A percentile compares a stretch with the other conserved stretches of the same genome.
These are phyloP conservation scores for Aspergillus fumigatiaffinis DNA, from an alignment of 2,329 filamentous ascomycete genomes.

Conservation along the genomic window DNA sequence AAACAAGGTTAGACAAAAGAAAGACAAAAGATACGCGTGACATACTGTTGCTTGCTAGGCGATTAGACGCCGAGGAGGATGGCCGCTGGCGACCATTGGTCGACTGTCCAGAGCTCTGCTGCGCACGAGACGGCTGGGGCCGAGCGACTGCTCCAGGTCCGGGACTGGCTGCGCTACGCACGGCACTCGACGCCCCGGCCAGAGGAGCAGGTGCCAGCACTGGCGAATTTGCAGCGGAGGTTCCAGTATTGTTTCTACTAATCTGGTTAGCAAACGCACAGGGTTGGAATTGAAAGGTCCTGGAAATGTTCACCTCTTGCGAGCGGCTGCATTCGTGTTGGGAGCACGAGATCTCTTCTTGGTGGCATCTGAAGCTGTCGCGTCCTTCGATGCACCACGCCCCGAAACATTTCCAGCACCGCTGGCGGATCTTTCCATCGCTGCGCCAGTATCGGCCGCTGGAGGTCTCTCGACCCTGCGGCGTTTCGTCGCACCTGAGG, in stretches of 20 bases:
- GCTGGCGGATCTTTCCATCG: conserved; percentile 41
- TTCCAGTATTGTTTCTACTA: conserved; percentile 45
- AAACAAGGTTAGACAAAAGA: conserved; percentile 19
- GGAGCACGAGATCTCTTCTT: conserved; percentile 72
- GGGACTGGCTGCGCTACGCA: conserved; percentile 61
- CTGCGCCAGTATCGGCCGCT: conserved; percentile 28
- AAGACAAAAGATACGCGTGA: conserved; percentile 29
- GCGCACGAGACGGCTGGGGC: conserved; percentile 65
- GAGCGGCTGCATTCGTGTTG: conserved; percentile 58
- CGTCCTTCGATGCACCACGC: conserved; percentile 55
- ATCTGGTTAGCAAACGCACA: background rate
- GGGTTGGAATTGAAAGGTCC: background rate
- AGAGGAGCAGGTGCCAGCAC: conserved; percentile 73
- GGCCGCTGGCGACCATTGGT: conserved; percentile 54
- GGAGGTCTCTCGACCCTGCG: conserved; percentile 72
- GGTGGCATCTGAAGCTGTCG: conserved; percentile 57
- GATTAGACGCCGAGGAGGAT: conserved; percentile 59
- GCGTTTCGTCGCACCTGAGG: conserved; percentile 60
- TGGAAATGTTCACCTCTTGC: conserved; percentile 65
- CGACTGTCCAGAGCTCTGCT: conserved; percentile 70
- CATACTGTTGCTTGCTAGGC: conserved; percentile 51
- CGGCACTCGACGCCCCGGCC: conserved; percentile 57
- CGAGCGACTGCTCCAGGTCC: conserved; percentile 55
- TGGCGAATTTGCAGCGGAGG: conserved; percentile 58
- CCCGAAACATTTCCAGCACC: conserved; percentile 27